Base-by-base conservation (phyloP, 169 alveolate genomes). In the Plasmodium yoelii region DNA sequence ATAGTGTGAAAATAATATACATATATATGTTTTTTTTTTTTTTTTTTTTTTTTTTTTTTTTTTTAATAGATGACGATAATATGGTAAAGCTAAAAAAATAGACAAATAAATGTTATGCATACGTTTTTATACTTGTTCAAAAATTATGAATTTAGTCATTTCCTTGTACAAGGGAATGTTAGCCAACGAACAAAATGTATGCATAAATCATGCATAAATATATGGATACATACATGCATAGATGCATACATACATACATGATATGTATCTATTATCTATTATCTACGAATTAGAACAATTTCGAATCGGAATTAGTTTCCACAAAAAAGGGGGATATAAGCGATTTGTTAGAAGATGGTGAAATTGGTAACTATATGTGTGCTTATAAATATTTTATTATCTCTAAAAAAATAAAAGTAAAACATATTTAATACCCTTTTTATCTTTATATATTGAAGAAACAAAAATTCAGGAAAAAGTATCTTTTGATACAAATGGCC, bases 401-500 rank as follows among this genome's bases (percentile, higher is more conserved):
- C 10, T 49, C n/a, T 13, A 51, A 19, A 39, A 15, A 61, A 18
- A 18, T 46, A 47, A 19, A 39, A 24, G n/a, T 53, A 49, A 1
- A 47, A 12, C n/a, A 6, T 13, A 15, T 15, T 73, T 12, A 39
- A 24, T 18, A 47, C 28, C 39, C 18, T 44, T 53, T 60, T 10
- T 34, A 34, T 34, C 0, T 53, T 47, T 56, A 71, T 56, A 71
- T 55, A 44, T 26, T 51, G 44, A 59, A 53, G 90, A 8, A 42
- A 18, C 8, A 47, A 28, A 53, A 59, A 61, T 67, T 47, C 49
- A 82, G 15, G 24, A 8, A 55, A 61, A 65, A 13, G 7, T 56
- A 22, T 5, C 84, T 34, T 42, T 82, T 46, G 73, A 53, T 15
- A 13, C 65, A 57, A 82, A 82, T 46, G 90, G 90, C 28, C 90